A percentile compares a stretch with the other conserved stretches of the same genome.
Evolutionary conservation across 148 eudicot genomes (phyloP).

Genomic region (Fagopyrum tataricum): DNA sequence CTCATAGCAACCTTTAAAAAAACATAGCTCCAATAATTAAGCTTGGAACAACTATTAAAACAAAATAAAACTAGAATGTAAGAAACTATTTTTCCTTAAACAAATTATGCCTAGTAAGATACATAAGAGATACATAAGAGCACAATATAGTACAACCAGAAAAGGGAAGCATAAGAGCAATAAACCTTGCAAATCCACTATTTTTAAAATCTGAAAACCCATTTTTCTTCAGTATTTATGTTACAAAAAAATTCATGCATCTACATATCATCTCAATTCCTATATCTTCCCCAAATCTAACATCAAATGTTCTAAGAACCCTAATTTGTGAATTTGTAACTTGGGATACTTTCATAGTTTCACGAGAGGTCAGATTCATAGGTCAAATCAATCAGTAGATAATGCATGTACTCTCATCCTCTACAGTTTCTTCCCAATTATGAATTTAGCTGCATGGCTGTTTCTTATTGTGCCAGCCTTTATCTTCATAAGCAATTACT

Average conservation of each 20-base stretch:
- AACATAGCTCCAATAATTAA: neutral
- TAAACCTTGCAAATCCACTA: neutral
- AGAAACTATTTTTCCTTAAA: neutral
- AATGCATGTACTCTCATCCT: neutral
- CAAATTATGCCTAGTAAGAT: neutral
- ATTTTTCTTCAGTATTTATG: neutral
- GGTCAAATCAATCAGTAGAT: neutral
- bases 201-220: neutral
- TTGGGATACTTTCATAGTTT: neutral
- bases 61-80: neutral
- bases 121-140: slow-evolving; percentile 4
- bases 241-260: neutral
- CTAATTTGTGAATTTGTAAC: neutral
- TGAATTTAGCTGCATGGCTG: neutral
- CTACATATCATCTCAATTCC: neutral
- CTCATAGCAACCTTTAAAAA: slow-evolving; percentile 61
- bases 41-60: neutral
- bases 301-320: neutral
- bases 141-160: neutral
- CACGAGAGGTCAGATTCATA: neutral
- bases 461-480: neutral
- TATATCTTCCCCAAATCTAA: neutral
- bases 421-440: neutral
- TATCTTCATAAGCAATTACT: neutral
- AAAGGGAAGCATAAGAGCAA: neutral